Evolutionary conservation across 805 yeast genomes (phyloP).

Genomic region (Zygoascus bituminiphila): DNA sequence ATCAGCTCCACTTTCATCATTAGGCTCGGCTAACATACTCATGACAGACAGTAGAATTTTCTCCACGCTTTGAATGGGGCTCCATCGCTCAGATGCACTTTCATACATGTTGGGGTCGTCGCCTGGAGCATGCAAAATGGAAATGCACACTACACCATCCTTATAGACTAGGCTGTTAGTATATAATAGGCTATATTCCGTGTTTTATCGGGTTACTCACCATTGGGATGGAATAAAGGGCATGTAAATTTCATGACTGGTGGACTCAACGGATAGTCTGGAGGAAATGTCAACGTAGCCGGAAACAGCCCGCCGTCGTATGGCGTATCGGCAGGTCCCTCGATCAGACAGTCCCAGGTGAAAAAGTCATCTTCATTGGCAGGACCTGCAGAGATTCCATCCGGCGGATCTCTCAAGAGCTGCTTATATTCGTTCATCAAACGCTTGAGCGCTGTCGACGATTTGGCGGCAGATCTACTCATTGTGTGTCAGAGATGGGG

Average conservation of each 20-base stretch:
- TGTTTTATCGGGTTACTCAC: conserved; percentile 12
- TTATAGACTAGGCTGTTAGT: conserved; percentile 44
- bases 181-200: background rate
- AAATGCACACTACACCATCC: conserved; percentile 93
- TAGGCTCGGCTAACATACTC: conserved; percentile 94
- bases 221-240: conserved; percentile 85
- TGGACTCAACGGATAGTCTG: conserved; percentile 76
- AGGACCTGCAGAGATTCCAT: conserved; percentile 94
- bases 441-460: conserved; percentile 71
- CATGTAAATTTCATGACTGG: conserved; percentile 71
- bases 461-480: background rate
- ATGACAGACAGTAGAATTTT: conserved; percentile 86
- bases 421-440: conserved; percentile 85
- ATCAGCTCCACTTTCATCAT: conserved; percentile 93
- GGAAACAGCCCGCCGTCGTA: conserved; percentile 85
- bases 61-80: conserved; percentile 96
- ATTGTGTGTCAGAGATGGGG: background rate
- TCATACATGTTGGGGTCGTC: conserved; percentile 96
- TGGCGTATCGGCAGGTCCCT: conserved; percentile 78
- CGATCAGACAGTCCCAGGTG: conserved; percentile 75
- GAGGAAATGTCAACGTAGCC: conserved; percentile 63
- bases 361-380: conserved; percentile 63
- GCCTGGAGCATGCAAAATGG: conserved; percentile 92
- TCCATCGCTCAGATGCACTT: conserved; percentile 94
- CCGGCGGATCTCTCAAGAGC: conserved; percentile 78